Evolutionary conservation across 306 rosid species (phyloP).

Genomic region (Vigna unguiculata): DNA sequence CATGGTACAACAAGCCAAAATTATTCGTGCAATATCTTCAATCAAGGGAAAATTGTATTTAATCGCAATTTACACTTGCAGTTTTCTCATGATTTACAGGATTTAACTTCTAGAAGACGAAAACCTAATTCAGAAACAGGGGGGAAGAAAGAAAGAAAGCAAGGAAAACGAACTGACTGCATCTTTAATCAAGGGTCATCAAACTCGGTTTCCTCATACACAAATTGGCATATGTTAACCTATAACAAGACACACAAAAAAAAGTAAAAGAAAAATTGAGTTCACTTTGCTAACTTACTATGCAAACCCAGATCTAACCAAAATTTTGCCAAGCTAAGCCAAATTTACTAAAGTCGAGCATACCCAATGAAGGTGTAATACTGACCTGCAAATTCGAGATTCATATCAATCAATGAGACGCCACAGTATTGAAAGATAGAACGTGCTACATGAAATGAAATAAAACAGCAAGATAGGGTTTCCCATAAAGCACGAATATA

Average conservation of each 20-base stretch:
- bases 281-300: constrained; percentile 32
- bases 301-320: constrained; percentile 15
- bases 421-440: constrained; percentile 16
- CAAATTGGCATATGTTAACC: background rate
- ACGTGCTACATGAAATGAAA: background rate
- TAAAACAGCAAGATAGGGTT: background rate
- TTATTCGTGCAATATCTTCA: too few relatives aligned
- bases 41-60: too few relatives aligned
- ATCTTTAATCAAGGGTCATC: constrained; percentile 10
- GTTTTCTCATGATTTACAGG: background rate
- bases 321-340: constrained; percentile 1
- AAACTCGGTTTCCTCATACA: constrained; percentile 2
- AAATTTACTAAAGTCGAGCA: constrained; percentile 40
- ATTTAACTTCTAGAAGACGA: background rate
- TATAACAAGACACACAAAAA: background rate
- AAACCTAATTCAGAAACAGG: background rate
- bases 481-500: constrained; percentile 10
- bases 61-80: background rate
- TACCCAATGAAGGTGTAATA: constrained; percentile 41
- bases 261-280: background rate
- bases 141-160: too few relatives aligned
- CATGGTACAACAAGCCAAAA: background rate
- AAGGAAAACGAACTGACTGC: background rate
- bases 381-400: constrained; percentile 42
- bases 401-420: constrained; percentile 29